phyloP scores from a whole-genome alignment of 2,329 filamentous ascomycete genomes.

The Fusarium sp. region DNA sequence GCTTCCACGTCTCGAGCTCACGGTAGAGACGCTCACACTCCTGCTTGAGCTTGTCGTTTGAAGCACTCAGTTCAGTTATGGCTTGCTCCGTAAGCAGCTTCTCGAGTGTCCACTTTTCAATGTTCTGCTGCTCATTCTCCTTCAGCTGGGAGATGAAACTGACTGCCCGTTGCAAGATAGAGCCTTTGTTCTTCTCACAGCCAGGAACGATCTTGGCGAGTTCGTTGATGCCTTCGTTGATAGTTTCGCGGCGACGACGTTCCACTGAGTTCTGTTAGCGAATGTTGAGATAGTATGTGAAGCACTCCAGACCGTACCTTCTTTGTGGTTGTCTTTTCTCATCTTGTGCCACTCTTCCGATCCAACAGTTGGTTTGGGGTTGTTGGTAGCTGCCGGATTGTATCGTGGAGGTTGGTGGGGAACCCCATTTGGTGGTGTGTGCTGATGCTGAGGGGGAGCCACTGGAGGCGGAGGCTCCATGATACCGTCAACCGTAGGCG shows the following conservation, averaged over 20 bases:
- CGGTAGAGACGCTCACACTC: conserved; percentile 82
- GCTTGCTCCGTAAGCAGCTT: conserved; percentile 91
- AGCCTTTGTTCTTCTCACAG: conserved; percentile 99
- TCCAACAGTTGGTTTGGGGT: conserved; percentile 86
- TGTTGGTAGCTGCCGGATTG: conserved; percentile 53
- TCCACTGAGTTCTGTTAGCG: conserved; percentile 73
- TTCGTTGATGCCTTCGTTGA: conserved; percentile 99
- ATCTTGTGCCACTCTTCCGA: conserved; percentile 98
- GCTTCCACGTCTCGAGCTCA: conserved; percentile 83
- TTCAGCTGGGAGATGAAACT: conserved; percentile 95
- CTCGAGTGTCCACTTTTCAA: conserved; percentile 92
- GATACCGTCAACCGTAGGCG: conserved; percentile 47
- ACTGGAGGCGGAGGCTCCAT: conserved; percentile 44
- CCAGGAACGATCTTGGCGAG: conserved; percentile 97
- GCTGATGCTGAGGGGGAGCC: conserved; percentile 45
- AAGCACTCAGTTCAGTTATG: conserved; percentile 85
- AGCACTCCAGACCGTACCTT: conserved; percentile 72
- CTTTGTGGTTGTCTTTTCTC: conserved; percentile 97
- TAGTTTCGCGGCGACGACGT: conserved; percentile 94
- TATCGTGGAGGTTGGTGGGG: conserved; percentile 50
- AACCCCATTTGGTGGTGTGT: conserved; percentile 55
- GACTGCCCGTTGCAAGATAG: conserved; percentile 91
- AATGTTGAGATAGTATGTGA: not conserved
- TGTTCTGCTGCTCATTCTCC: conserved; percentile 92
- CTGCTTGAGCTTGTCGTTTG: conserved; percentile 86